Evolutionary conservation across 345 rosid genomes (phyloP), one percentile per base, ranked within the genome.

Genomic region (Conringia planisiliqua): DNA sequence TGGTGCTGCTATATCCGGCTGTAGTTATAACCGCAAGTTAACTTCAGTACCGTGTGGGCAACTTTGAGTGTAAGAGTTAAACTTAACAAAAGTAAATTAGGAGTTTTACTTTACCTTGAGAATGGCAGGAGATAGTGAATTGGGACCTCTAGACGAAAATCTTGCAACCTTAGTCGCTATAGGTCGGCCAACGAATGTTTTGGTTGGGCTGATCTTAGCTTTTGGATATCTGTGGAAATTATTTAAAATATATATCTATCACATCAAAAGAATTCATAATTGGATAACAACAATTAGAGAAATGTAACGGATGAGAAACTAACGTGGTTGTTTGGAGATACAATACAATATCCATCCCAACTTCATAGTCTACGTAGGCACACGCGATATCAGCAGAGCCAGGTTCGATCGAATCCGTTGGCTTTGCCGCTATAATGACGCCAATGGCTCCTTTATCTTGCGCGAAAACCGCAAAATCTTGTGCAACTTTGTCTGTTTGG

Each of bases 1-100:
- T 10, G 93, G 97, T 42, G 96, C 97, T 17, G 92, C 82, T 50
- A 93, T 83, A 80, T 91, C 96, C 5, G 98, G 98, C 97, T 93
- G 87, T 75, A 79, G 16, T 57, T 66, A 5, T 52, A 65, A 52
- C 5, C 3, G 16, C 18, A 56, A 54, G 0, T 22, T 0, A 48
- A 29, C 16, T 39, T 54, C 16, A 35, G 40, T 46, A 36, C 42
- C 6, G 6, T 56, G 18, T 3, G 12, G 0, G 1, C 27, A 1
- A 11, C 20, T 0, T 32, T 42, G 35, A 7, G 35, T 26, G 32
- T 44, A 26, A 24, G 38, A 35, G 4, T 1, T 3, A 9, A 59
- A 14, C n/a, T n/a, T 22, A 11, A 50, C 1, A 52, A 26, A 4
- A 30, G 3, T 5, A n/a, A 67, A 54, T 17, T 24, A 14, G 5